phyloP scores from a whole-genome alignment of 2,329 filamentous ascomycete species.

The Chrysoporthe cubensis region DNA sequence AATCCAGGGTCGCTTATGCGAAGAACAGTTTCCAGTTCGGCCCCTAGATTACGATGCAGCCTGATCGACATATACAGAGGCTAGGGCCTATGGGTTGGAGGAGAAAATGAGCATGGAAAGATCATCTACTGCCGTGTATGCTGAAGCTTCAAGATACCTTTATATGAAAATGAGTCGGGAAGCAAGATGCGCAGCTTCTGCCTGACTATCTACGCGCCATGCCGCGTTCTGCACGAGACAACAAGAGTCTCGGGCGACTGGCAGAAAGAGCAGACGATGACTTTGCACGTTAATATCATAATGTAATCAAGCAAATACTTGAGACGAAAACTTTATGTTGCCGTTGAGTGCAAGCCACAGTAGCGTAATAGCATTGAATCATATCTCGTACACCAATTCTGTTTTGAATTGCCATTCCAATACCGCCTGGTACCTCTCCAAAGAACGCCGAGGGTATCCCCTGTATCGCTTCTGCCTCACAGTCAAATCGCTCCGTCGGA shows the following conservation, averaged over 20 bases:
- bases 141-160: not conserved
- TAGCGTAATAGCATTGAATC: slow-evolving; percentile 7
- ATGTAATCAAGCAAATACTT: not conserved
- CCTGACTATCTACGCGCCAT: not conserved
- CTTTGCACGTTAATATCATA: not conserved
- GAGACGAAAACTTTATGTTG: not conserved
- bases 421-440: slow-evolving; percentile 8
- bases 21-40: not conserved
- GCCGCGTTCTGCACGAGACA: not conserved
- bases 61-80: not conserved
- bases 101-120: not conserved
- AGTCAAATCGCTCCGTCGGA: slow-evolving; percentile 24
- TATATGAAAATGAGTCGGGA: not conserved
- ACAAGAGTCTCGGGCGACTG: not conserved
- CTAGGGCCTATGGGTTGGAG: not conserved
- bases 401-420: slow-evolving; percentile 15
- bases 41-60: not conserved
- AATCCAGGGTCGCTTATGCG: not conserved
- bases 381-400: slow-evolving; percentile 32
- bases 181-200: not conserved
- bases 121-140: too few relatives aligned
- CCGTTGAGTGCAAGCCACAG: not conserved
- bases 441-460: slow-evolving; percentile 26
- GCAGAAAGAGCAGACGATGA: not conserved
- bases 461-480: slow-evolving; percentile 23